Evolutionary conservation across 306 rosid species (phyloP).

Genomic region (Oemleria cerasiformis): DNA sequence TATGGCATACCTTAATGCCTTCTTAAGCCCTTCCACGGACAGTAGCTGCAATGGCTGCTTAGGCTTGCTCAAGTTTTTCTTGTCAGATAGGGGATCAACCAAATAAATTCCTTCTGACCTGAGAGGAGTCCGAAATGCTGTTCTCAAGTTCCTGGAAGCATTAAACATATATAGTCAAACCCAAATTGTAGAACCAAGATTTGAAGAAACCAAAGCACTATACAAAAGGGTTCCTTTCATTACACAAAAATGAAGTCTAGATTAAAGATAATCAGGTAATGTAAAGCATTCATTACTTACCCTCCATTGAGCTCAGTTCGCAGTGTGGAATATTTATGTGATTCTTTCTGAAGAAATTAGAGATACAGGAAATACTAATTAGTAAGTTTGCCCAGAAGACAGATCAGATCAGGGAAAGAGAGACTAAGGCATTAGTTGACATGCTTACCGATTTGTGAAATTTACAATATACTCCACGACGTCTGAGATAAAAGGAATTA

Average conservation of each 20-base stretch:
- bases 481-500: conserved; percentile 52
- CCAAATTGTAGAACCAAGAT: not conserved
- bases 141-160: conserved; percentile 64
- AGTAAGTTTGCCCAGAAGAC: conserved; percentile 10
- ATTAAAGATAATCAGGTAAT: not conserved
- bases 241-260: conserved; percentile 3
- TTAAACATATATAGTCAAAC: conserved; percentile 8
- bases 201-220: conserved; percentile 11
- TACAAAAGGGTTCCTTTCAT: conserved; percentile 7
- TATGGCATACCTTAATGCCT: conserved; percentile 75
- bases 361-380: conserved; percentile 5
- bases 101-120: conserved; percentile 75
- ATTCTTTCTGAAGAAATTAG: conserved; percentile 53
- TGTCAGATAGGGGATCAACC: conserved; percentile 66
- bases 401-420: conserved; percentile 14
- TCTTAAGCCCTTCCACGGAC: conserved; percentile 75
- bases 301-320: conserved; percentile 94
- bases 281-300: conserved; percentile 38
- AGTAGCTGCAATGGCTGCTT: conserved; percentile 53
- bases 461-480: conserved; percentile 67
- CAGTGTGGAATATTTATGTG: conserved; percentile 63
- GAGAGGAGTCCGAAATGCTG: conserved; percentile 58
- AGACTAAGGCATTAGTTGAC: conserved; percentile 8
- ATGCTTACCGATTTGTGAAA: conserved; percentile 77
- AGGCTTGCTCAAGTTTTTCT: conserved; percentile 44